Evolutionary conservation across 306 rosid genomes (phyloP).

Genomic region (Dryas alaskensis): DNA sequence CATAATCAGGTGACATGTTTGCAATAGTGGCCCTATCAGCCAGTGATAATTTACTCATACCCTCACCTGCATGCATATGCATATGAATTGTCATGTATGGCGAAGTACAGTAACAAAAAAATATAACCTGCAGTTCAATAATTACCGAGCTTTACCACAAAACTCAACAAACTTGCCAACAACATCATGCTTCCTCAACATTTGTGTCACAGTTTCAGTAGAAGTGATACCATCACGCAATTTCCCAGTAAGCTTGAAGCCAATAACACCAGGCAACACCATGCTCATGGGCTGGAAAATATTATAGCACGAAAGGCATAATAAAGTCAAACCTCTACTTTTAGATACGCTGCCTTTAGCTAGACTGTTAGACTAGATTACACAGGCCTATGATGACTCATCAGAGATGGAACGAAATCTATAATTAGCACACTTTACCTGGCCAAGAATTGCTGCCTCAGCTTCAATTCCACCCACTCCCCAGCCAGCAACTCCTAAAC

Average conservation of each 20-base stretch:
- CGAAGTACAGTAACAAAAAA: not conserved
- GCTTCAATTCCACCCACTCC: conserved; percentile 97
- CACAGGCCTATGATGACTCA: too few relatives aligned
- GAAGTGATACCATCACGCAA: conserved; percentile 43
- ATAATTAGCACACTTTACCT: conserved; percentile 9
- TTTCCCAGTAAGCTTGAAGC: conserved; percentile 1
- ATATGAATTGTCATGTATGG: conserved; percentile 1
- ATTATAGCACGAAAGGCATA: not conserved
- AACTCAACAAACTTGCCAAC: conserved; percentile 28
- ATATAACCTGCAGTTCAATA: not conserved
- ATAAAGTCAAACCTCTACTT: not conserved
- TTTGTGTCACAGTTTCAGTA: conserved; percentile 66
- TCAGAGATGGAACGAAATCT: not conserved
- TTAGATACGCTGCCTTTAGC: too few relatives aligned
- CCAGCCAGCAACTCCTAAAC: conserved; percentile 19
- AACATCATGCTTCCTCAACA: conserved; percentile 20
- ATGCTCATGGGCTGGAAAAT: not conserved
- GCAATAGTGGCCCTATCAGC: conserved; percentile 99
- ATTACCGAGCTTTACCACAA: conserved; percentile 13
- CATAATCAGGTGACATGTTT: conserved; percentile 98
- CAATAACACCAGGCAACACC: not conserved
- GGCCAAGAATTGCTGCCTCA: not conserved
- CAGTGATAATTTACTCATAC: conserved; percentile 82
- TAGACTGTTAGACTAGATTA: not conserved
- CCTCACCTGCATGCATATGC: conserved; percentile 64